Conservation (phyloP, 2,329 filamentous ascomycete genomes). For the Botrytis byssoidea region DNA sequence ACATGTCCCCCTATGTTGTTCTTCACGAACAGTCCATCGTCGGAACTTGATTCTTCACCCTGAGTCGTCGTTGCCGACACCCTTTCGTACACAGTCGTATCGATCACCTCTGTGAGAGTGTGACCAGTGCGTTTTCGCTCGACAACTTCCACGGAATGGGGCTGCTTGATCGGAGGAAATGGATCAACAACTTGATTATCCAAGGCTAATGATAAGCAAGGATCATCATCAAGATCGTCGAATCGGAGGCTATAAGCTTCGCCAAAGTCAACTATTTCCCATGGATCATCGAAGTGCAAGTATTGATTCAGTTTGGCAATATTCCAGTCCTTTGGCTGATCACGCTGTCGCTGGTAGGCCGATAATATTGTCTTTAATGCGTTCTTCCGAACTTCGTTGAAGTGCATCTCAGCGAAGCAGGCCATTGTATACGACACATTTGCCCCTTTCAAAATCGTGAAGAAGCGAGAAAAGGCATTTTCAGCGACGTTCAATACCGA, state of each 20-base stretch:
- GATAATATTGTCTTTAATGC: conserved; percentile 56
- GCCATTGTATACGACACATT: conserved; percentile 67
- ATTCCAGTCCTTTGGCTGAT: conserved; percentile 59
- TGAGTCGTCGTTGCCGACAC: neutral
- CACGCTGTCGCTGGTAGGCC: conserved; percentile 56
- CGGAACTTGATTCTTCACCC: conserved; percentile 36
- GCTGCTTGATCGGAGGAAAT: conserved; percentile 52
- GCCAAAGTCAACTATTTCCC: conserved; percentile 65
- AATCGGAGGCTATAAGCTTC: conserved; percentile 57
- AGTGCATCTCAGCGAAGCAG: conserved; percentile 67
- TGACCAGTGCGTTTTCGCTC: conserved; percentile 57
- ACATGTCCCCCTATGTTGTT: conserved; percentile 20
- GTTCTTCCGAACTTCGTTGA: conserved; percentile 58
- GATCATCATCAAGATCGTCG: conserved; percentile 42
- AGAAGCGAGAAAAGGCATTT: conserved; percentile 54
- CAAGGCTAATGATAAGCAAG: conserved; percentile 36
- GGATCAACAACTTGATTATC: conserved; percentile 37
- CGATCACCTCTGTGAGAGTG: conserved; percentile 55
- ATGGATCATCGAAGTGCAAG: conserved; percentile 65
- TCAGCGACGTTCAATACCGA: conserved; percentile 44
- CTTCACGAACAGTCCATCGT: conserved; percentile 34
- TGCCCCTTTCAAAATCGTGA: conserved; percentile 56
- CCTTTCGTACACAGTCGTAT: conserved; percentile 51
- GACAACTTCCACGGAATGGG: conserved; percentile 56
- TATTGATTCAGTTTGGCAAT: conserved; percentile 54